A percentile compares a stretch with the other conserved stretches of the same genome.
phyloP scores from a whole-genome alignment of 208 protist species.

The Trichomonas tenax region DNA sequence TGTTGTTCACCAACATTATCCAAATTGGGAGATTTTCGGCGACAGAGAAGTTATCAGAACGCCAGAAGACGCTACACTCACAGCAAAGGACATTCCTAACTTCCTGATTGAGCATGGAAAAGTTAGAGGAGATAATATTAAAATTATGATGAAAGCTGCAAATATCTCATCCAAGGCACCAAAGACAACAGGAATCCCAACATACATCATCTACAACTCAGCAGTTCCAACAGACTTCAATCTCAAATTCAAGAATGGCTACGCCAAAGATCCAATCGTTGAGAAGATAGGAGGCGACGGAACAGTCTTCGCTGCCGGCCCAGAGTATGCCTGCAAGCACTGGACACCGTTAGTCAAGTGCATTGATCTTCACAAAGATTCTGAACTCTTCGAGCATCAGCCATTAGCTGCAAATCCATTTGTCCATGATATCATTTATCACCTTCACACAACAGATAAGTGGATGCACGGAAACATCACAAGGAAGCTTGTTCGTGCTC shows the following conservation, averaged over 20 bases:
- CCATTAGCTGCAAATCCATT: conserved; percentile 4
- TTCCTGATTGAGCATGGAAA: neutral
- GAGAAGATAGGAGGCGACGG: neutral
- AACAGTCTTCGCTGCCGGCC: neutral
- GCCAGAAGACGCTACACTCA: neutral
- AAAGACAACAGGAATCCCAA: no score
- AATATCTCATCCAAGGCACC: neutral
- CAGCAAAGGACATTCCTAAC: neutral
- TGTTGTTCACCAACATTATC: neutral
- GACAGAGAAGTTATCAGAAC: neutral
- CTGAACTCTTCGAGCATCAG: neutral
- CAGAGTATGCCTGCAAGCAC: neutral
- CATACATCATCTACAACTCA: neutral
- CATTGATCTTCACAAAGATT: neutral
- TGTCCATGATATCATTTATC: neutral
- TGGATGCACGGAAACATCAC: neutral
- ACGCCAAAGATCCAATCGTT: neutral
- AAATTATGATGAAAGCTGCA: neutral
- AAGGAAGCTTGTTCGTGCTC: neutral
- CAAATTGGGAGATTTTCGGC: neutral
- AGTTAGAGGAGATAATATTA: neutral
- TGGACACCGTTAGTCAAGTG: neutral
- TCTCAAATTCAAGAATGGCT: neutral
- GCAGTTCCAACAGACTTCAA: neutral
- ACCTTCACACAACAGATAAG: neutral